Evolutionary conservation across 768 basidiomycete species (phyloP).

Genomic region (Tephrocybe sp.): DNA sequence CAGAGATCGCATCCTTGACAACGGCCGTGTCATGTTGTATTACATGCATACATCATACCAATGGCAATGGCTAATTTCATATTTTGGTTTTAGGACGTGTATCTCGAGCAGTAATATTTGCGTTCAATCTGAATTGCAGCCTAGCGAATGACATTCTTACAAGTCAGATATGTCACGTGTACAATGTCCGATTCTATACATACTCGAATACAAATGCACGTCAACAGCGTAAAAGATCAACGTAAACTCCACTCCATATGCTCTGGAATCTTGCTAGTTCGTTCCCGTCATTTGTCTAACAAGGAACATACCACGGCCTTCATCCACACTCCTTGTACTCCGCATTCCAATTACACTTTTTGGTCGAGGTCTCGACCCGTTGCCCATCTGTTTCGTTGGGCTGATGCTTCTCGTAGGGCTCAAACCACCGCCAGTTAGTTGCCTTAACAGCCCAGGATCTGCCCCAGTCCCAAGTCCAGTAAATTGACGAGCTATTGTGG

Average conservation of each 20-base stretch:
- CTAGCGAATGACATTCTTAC: too few species aligned
- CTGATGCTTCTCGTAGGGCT: constrained; percentile 74
- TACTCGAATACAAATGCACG: too few species aligned
- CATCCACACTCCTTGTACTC: constrained; percentile 59
- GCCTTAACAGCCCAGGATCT: constrained; percentile 43
- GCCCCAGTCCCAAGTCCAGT: constrained; percentile 55
- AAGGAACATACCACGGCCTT: constrained; percentile 73
- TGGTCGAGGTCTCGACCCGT: constrained; percentile 54
- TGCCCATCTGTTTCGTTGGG: constrained; percentile 69
- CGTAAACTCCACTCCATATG: neutral
- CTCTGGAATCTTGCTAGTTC: constrained; percentile 8
- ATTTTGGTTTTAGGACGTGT: too few species aligned
- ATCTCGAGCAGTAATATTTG: too few species aligned
- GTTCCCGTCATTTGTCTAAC: constrained; percentile 78
- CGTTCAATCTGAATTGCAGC: too few species aligned
- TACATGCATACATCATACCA: too few species aligned
- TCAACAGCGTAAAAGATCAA: too few species aligned
- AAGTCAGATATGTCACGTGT: too few species aligned
- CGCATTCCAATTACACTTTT: constrained; percentile 79
- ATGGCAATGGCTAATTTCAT: too few species aligned
- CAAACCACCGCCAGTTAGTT: constrained; percentile 66
- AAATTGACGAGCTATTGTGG: constrained; percentile 74
- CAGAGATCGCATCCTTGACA: constrained; percentile 6
- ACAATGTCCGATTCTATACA: too few species aligned
- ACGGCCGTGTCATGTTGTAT: constrained; percentile 7